These are phyloP conservation scores for Primulina tabacum DNA, from an alignment of 257 asterid genomes.

Conservation along the genomic window DNA sequence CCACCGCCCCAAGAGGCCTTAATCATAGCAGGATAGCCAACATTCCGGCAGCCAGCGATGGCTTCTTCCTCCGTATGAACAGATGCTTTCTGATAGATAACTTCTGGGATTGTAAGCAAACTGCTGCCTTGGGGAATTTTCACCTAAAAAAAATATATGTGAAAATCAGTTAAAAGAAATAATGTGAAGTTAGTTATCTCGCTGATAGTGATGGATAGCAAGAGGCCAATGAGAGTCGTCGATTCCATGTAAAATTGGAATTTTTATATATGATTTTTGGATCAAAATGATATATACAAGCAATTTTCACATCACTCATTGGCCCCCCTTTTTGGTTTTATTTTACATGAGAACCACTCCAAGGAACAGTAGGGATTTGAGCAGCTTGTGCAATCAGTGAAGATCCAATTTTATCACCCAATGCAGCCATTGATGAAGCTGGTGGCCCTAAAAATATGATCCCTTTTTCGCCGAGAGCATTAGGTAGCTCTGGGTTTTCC, in stretches of 20 bases:
- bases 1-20: slow-evolving; percentile 99
- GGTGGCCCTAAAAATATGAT: slow-evolving; percentile 93
- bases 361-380: slow-evolving; percentile 94
- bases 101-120: slow-evolving; percentile 77
- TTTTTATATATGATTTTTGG: no score
- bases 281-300: no score
- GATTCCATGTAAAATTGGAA: no score
- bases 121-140: slow-evolving; percentile 71
- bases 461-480: slow-evolving; percentile 75
- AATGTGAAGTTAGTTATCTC: no score
- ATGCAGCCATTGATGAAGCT: slow-evolving; percentile 87
- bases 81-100: slow-evolving; percentile 78
- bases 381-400: slow-evolving; percentile 98
- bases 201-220: no score
- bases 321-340: no score
- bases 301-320: no score
- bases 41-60: slow-evolving; percentile 87
- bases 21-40: slow-evolving; percentile 99
- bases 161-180: background rate
- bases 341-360: slow-evolving; percentile 97
- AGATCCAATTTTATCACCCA: slow-evolving; percentile 98
- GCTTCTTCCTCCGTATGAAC: slow-evolving; percentile 98
- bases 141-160: slow-evolving; percentile 46
- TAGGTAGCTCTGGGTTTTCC: slow-evolving; percentile 95
- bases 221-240: no score